Base-by-base conservation (phyloP, 176 grass and related monocot species). In the sorghum (Sorghum bicolor) region DNA sequence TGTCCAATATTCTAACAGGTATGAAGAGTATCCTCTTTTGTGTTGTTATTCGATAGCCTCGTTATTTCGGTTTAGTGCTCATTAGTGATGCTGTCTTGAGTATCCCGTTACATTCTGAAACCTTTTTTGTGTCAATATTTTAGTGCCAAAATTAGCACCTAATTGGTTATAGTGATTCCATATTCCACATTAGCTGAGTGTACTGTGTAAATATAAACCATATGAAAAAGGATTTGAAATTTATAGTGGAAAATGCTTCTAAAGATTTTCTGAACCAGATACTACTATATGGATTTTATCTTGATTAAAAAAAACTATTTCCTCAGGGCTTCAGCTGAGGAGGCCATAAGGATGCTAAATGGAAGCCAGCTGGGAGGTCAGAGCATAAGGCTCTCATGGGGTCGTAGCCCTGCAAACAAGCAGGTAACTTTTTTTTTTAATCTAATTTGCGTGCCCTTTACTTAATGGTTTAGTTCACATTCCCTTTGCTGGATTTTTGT, bases 1-100 rank as follows among this genome's bases (percentile, higher is more conserved):
- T 84, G 88, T 94, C 37, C 84, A 82, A 68, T 93, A 80, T 92
- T 82, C 72, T 29, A 85, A 70, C 74, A 92, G 90, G 90, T 89
- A 40, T 43, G 14, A 30, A 20, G 36, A 10, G 7, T 33, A 57
- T 53, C 11, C 43, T 38, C 43, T 48, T 55, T 57, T 77, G 19
- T 50, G 40, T 26, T 57, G 34, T 57, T 69, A 68, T 82, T 29
- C 20, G 50, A 61, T 82, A n/a, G 16, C 41, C 7, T 19, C 48
- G 32, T 45, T 40, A 75, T 28, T 70, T 81, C 2, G 13, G 66
- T 57, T 40, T 25, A 26, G 9, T 82, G 28, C 36, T 58, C 53
- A 31, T 62, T 53, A 20, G 10, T 55, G 26, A 2, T 84, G 47
- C 61, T 30, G 19, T 34, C 38, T 83, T 3, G n/a, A 84, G 57